Evolutionary conservation across 495 filamentous ascomycete species (phyloP).

Genomic region (Cladorrhinum samala): DNA sequence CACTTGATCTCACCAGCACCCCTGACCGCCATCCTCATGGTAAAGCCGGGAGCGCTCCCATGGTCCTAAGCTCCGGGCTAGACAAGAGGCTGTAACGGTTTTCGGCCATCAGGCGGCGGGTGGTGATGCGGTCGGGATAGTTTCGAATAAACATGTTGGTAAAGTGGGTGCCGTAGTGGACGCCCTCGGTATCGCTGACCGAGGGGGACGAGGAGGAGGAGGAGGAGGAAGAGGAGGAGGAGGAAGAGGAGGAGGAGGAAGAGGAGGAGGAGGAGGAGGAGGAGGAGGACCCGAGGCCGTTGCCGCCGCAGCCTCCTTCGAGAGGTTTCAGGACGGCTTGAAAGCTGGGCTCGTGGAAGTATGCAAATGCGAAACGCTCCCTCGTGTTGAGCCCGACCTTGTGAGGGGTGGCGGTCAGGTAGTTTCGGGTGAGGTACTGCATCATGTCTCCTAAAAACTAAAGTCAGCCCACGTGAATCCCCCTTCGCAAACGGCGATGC

Average conservation of each 20-base stretch:
- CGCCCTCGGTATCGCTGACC: conserved; percentile 19
- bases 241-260: too few species aligned
- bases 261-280: too few species aligned
- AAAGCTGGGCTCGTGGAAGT: conserved; percentile 46
- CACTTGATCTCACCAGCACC: too few species aligned
- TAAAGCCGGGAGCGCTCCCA: conserved; percentile 13
- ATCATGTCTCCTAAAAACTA: conserved; percentile 37
- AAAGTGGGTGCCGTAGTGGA: conserved; percentile 45
- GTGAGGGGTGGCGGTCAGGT: conserved; percentile 38
- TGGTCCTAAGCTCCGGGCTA: conserved; percentile 23
- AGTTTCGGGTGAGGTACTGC: conserved; percentile 38
- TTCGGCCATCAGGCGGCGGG: conserved; percentile 28
- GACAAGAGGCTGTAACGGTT: conserved; percentile 20
- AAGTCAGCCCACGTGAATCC: not conserved
- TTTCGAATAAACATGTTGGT: conserved; percentile 46
- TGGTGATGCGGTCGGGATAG: conserved; percentile 42
- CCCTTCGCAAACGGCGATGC: not conserved
- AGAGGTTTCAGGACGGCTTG: conserved; percentile 36
- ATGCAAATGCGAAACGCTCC: conserved; percentile 37
- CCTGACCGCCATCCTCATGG: too few species aligned
- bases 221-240: too few species aligned
- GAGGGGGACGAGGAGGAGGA: too few species aligned
- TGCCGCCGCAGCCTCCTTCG: conserved; percentile 18
- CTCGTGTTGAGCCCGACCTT: conserved; percentile 42
- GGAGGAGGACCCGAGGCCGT: not conserved